Evolutionary conservation across 2,329 filamentous ascomycete genomes (phyloP).

Genomic region (Boeremia exigua): DNA sequence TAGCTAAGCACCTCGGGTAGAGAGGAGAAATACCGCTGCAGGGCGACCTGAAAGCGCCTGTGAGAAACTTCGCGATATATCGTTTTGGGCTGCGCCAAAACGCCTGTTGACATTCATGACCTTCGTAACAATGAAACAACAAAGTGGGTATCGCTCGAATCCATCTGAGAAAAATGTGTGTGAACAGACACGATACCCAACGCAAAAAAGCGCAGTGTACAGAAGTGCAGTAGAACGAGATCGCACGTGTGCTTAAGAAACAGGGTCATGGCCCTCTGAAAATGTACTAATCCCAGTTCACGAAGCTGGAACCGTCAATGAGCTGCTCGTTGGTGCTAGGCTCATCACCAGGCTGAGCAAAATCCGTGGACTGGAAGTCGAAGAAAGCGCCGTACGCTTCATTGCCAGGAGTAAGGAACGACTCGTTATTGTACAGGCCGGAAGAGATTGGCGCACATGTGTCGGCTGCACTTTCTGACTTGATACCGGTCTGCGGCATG

Average conservation of each 20-base stretch:
- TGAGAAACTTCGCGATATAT: slow-evolving; percentile 10
- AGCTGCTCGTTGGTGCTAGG: slow-evolving; percentile 27
- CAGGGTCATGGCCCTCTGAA: neutral
- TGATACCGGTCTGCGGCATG: slow-evolving; percentile 44
- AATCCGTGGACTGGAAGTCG: slow-evolving; percentile 27
- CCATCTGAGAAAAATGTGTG: slow-evolving; percentile 12
- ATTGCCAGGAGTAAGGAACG: slow-evolving; percentile 30
- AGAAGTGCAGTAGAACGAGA: neutral
- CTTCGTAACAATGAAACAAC: slow-evolving; percentile 9
- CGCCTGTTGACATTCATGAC: slow-evolving; percentile 11
- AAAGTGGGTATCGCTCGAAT: slow-evolving; percentile 6
- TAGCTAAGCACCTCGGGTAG: slow-evolving; percentile 14
- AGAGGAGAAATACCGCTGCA: slow-evolving; percentile 17
- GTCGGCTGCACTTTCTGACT: slow-evolving; percentile 27
- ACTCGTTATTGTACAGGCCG: slow-evolving; percentile 25
- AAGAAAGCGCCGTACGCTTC: slow-evolving; percentile 30
- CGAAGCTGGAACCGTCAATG: slow-evolving; percentile 27
- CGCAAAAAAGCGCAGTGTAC: slow-evolving; percentile 2
- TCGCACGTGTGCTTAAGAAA: neutral
- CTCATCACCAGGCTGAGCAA: slow-evolving; percentile 23
- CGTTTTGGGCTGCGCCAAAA: slow-evolving; percentile 12
- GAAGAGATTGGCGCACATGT: slow-evolving; percentile 31
- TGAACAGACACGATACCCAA: slow-evolving; percentile 11
- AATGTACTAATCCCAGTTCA: slow-evolving; percentile 32
- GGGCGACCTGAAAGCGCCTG: slow-evolving; percentile 23